Evolutionary conservation across 2,329 filamentous ascomycete species (phyloP).

Genomic region (Ampelomyces quisqualis): DNA sequence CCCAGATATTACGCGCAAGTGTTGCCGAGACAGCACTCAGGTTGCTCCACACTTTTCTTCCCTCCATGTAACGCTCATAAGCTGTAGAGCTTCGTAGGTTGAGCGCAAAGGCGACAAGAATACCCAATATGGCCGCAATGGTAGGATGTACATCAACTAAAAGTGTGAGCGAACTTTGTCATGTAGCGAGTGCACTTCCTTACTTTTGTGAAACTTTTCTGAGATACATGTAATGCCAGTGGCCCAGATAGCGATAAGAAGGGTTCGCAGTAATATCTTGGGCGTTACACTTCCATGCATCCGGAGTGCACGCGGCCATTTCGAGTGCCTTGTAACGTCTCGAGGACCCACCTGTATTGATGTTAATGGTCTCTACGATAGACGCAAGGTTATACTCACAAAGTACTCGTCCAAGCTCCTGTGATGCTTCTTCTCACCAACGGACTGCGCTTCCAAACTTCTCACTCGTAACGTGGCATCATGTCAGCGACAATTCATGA

Average conservation of each 20-base stretch:
- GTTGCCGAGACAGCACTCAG: conserved; percentile 55
- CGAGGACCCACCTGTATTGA: conserved; percentile 54
- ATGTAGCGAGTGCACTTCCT: not conserved
- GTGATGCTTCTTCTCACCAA: not conserved
- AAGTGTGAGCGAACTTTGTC: not conserved
- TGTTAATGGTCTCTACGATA: too few species aligned
- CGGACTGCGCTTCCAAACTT: not conserved
- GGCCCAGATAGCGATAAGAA: conserved; percentile 62
- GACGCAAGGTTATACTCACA: too few species aligned
- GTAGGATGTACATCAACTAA: conserved; percentile 60
- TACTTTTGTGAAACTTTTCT: conserved; percentile 42
- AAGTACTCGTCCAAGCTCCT: conserved; percentile 1
- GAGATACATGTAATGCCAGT: conserved; percentile 57
- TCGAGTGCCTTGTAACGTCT: conserved; percentile 68
- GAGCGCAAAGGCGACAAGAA: conserved; percentile 70
- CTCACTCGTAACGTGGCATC: not conserved
- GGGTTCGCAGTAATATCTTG: conserved; percentile 67
- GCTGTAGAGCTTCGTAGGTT: conserved; percentile 72
- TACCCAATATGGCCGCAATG: conserved; percentile 71
- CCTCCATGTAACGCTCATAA: conserved; percentile 65
- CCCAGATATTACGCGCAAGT: conserved; percentile 72
- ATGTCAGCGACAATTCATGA: too few species aligned
- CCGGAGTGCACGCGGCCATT: conserved; percentile 69
- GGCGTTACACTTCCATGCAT: conserved; percentile 72
- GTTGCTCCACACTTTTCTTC: conserved; percentile 60